phyloP scores from a whole-genome alignment of 306 rosid species.

The Trifolium dubium region DNA sequence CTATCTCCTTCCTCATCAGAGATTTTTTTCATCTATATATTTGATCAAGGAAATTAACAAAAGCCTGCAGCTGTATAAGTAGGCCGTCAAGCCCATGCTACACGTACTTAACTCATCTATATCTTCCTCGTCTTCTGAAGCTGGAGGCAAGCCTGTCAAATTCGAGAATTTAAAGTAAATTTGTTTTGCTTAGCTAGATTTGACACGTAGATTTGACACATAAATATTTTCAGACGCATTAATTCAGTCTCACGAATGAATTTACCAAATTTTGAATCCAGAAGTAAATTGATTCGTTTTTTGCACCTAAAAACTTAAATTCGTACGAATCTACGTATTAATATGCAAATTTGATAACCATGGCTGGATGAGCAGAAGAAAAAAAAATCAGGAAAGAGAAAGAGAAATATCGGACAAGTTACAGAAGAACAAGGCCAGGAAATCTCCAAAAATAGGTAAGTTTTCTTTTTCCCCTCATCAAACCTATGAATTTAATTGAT shows the following conservation, averaged over 20 bases:
- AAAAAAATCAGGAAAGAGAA: conserved; percentile 65
- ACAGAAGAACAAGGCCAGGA: conserved; percentile 59
- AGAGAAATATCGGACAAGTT: conserved; percentile 47
- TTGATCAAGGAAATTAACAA: conserved; percentile 35
- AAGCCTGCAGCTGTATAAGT: conserved; percentile 22
- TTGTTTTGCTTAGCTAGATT: no score
- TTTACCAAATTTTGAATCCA: no score
- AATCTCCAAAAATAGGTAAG: conserved; percentile 71
- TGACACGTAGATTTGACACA: no score
- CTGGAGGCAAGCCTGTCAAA: conserved; percentile 27
- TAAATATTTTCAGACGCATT: no score
- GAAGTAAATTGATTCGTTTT: no score
- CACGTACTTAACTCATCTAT: conserved; percentile 56
- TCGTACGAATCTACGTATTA: no score
- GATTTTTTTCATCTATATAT: conserved; percentile 49
- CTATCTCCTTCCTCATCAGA: conserved; percentile 71
- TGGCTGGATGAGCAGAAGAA: conserved; percentile 53
- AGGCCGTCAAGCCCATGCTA: conserved; percentile 39
- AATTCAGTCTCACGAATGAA: no score
- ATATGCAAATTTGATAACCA: no score
- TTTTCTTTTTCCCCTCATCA: not conserved
- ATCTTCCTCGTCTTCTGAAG: conserved; percentile 78
- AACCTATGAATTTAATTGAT: conserved; percentile 14
- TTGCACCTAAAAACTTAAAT: no score
- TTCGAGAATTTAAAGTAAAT: no score